These are phyloP conservation scores for Ramaria sp. DNA, from an alignment of 768 basidiomycete species.

Conservation along the genomic window DNA sequence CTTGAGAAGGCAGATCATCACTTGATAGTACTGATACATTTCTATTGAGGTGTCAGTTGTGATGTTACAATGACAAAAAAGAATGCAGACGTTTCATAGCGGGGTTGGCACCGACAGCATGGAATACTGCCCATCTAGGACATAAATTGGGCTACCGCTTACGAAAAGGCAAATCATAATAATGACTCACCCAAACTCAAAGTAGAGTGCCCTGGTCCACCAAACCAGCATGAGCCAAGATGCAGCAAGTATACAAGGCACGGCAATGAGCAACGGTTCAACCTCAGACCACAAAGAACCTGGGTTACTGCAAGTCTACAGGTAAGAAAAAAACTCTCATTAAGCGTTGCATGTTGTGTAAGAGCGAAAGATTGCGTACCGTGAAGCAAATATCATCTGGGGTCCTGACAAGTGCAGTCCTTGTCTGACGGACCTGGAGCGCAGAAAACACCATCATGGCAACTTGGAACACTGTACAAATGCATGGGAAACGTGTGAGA, in stretches of 20 bases:
- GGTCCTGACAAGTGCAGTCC: constrained; percentile 38
- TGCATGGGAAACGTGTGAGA: neutral
- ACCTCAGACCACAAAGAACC: constrained; percentile 51
- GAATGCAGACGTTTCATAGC: constrained; percentile 61
- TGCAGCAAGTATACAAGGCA: constrained; percentile 55
- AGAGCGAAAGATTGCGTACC: constrained; percentile 25
- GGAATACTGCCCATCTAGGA: constrained; percentile 83
- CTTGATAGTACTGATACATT: constrained; percentile 85
- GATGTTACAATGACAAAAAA: neutral
- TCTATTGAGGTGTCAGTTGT: constrained; percentile 28
- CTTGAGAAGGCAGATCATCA: constrained; percentile 79
- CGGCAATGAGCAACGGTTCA: constrained; percentile 58
- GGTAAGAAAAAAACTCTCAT: neutral
- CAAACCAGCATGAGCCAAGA: constrained; percentile 61
- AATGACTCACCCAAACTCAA: constrained; percentile 66
- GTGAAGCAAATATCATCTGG: constrained; percentile 25
- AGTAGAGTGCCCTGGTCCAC: constrained; percentile 60
- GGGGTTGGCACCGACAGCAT: constrained; percentile 78
- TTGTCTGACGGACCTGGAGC: constrained; percentile 72
- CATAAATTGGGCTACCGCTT: neutral
- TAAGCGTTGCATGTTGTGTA: neutral
- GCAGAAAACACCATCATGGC: constrained; percentile 66
- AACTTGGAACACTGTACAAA: constrained; percentile 56
- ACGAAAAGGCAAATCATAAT: neutral
- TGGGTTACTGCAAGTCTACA: constrained; percentile 37